phyloP scores from a whole-genome alignment of 2,329 filamentous ascomycete species.

The Thielaviopsis populi region DNA sequence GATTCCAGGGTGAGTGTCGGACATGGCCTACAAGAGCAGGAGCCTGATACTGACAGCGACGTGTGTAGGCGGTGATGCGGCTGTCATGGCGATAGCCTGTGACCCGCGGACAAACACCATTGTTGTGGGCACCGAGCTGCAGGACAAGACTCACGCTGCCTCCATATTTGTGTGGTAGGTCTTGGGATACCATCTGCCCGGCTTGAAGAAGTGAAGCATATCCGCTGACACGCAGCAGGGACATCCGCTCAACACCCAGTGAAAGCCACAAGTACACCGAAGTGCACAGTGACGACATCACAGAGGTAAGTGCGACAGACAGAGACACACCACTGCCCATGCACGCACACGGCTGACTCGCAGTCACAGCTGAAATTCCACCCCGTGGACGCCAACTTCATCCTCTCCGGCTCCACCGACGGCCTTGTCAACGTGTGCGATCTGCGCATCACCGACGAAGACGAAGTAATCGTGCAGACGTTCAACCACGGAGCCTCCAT shows the following conservation, averaged over 20 bases:
- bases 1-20: constrained; percentile 28
- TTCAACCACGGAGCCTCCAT: constrained; percentile 65
- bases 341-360: not conserved
- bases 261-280: constrained; percentile 44
- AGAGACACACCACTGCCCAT: not conserved
- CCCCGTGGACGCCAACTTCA: constrained; percentile 41
- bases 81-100: constrained; percentile 52
- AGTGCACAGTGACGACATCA: constrained; percentile 54
- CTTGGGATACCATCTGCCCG: not conserved
- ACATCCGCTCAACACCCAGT: constrained; percentile 35
- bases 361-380: constrained; percentile 33
- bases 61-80: constrained; percentile 20
- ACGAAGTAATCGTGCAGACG: constrained; percentile 62
- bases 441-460: constrained; percentile 53
- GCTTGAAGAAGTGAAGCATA: not conserved
- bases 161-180: constrained; percentile 46
- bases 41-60: not conserved
- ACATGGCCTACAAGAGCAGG: not conserved
- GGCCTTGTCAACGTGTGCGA: constrained; percentile 67
- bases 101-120: constrained; percentile 41
- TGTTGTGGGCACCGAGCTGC: constrained; percentile 59
- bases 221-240: constrained; percentile 29
- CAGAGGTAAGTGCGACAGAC: constrained; percentile 27
- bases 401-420: constrained; percentile 67
- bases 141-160: constrained; percentile 45